Conservation (phyloP, 352 stramenopile species). For the Globisporangium okanoganense region DNA sequence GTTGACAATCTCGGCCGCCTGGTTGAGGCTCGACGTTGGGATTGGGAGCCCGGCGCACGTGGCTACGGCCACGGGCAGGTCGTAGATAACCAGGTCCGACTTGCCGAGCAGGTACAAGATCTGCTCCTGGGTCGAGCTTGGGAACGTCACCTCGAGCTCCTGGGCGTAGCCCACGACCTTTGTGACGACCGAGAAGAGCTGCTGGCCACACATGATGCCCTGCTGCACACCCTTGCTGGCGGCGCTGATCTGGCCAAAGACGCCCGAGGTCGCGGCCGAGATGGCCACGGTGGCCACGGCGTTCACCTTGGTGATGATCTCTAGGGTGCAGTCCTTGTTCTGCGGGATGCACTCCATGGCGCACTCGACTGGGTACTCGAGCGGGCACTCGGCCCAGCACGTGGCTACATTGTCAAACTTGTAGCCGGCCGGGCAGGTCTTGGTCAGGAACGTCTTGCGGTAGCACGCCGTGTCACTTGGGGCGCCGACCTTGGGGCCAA, state of each 20-base stretch:
- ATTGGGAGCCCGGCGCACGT: too few species aligned
- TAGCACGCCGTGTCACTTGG: constrained; percentile 20
- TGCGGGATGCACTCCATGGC: constrained; percentile 62
- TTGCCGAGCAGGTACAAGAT: too few species aligned
- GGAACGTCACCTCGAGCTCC: too few species aligned
- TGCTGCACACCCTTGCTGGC: too few species aligned
- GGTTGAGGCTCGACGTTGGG: too few species aligned
- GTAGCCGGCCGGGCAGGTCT: constrained; percentile 15
- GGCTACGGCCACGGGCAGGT: too few species aligned
- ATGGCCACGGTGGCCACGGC: constrained; percentile 46
- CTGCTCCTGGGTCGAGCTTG: too few species aligned
- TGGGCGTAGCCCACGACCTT: too few species aligned
- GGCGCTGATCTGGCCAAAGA: constrained; percentile 55
- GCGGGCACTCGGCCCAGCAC: constrained; percentile 68
- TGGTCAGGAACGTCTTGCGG: constrained; percentile 19
- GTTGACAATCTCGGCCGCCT: too few species aligned
- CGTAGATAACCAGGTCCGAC: too few species aligned
- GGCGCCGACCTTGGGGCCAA: constrained; percentile 14
- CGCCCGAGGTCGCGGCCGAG: constrained; percentile 40
- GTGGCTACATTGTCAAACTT: constrained; percentile 37
- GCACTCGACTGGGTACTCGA: constrained; percentile 73
- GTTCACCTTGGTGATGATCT: constrained; percentile 46
- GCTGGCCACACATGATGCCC: too few species aligned
- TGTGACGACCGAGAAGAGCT: too few species aligned
- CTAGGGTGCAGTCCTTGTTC: constrained; percentile 61